A percentile compares a stretch with the other conserved stretches of the same genome.
phyloP scores from a whole-genome alignment of 257 asterid species.

The Nicotiana sylvestris region DNA sequence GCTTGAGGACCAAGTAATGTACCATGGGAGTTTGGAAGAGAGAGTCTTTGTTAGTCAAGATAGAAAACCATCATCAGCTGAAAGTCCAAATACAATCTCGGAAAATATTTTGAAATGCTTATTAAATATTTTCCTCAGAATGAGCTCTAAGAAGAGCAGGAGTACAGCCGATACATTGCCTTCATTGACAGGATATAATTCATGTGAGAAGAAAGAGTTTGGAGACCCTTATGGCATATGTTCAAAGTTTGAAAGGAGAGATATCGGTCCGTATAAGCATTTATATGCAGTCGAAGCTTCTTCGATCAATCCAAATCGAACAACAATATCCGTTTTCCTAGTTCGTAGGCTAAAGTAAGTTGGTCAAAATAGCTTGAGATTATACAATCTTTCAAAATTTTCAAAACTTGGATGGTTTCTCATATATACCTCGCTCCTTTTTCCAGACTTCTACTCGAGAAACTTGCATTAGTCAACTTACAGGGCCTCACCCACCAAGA shows the following conservation, averaged over 20 bases:
- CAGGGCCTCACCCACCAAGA: constrained; percentile 73
- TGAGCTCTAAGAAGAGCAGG: constrained; percentile 54
- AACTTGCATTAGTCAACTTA: constrained; percentile 54
- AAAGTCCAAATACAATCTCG: constrained; percentile 63
- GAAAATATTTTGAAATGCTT: constrained; percentile 79
- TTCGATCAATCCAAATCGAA: constrained; percentile 55
- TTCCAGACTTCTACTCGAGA: constrained; percentile 60
- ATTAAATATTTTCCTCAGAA: constrained; percentile 52
- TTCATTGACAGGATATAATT: constrained; percentile 30
- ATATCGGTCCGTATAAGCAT: constrained; percentile 75
- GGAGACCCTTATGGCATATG: constrained; percentile 66
- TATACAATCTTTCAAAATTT: neutral
- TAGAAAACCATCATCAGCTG: constrained; percentile 21
- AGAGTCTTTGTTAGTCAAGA: constrained; percentile 24
- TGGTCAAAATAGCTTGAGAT: neutral
- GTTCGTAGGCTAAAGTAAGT: constrained; percentile 66
- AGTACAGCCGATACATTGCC: constrained; percentile 41
- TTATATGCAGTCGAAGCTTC: constrained; percentile 49
- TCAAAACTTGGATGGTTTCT: neutral
- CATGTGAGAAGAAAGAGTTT: constrained; percentile 32
- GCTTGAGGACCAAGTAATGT: constrained; percentile 33
- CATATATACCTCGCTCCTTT: constrained; percentile 11
- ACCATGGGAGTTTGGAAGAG: constrained; percentile 32
- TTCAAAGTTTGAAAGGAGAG: constrained; percentile 55
- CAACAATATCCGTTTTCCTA: constrained; percentile 55